Conservation (phyloP, 192 early-diverging fungal species). For the Gamsiella multidivaricata region DNA sequence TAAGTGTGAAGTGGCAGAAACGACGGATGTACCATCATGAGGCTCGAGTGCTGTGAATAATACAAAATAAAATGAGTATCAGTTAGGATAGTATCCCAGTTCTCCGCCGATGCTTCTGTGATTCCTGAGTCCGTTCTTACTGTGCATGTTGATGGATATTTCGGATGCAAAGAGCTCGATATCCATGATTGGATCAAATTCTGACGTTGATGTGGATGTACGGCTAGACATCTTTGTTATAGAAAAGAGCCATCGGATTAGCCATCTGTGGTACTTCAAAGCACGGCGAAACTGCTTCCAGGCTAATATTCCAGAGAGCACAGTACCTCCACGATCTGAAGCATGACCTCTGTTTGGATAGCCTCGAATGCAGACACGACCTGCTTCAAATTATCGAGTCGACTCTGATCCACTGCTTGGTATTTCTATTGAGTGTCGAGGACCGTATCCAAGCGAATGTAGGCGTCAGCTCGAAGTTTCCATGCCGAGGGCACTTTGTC, state of each 20-base stretch:
- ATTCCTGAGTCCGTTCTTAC: slow-evolving; percentile 12
- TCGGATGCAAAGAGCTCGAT: slow-evolving; percentile 41
- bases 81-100: no score
- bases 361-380: slow-evolving; percentile 45
- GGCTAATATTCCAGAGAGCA: no score
- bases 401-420: slow-evolving; percentile 49
- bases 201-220: slow-evolving; percentile 14
- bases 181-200: slow-evolving; percentile 45
- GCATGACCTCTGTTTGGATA: slow-evolving; percentile 44
- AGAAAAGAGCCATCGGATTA: no score
- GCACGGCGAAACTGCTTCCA: not conserved
- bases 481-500: no score
- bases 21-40: slow-evolving; percentile 18
- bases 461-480: not conserved
- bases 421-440: slow-evolving; percentile 42
- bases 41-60: slow-evolving; percentile 17
- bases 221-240: slow-evolving; percentile 45
- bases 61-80: no score
- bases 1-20: slow-evolving; percentile 14
- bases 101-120: no score
- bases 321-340: slow-evolving; percentile 48
- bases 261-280: no score
- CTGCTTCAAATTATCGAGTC: slow-evolving; percentile 51
- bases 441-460: not conserved
- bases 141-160: slow-evolving; percentile 20